Evolutionary conservation across 2,329 filamentous ascomycete genomes (phyloP), one percentile per base, ranked within the genome.

Genomic region (Metarhizium humberi): DNA sequence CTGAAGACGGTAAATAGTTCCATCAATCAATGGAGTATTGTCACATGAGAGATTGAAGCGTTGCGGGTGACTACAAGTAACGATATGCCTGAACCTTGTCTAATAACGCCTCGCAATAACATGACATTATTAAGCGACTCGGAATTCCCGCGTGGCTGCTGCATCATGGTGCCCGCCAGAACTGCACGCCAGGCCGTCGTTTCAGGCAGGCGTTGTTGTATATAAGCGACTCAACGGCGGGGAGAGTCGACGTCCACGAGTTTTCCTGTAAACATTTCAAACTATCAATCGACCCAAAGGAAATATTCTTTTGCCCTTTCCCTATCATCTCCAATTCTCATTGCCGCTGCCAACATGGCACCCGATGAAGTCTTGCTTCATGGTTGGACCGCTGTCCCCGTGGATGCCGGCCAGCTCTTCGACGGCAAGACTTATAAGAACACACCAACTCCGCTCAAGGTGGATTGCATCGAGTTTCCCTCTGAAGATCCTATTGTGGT

Each of bases 381-480:
- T 55, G 76, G 76, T 18, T 79, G 75, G 71, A 71, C 65, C 0
- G 69, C 75, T 10, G 69, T 78, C 8, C 73, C 75, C 0, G 61
- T 72, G 4, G 70, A 78, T 38, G 66, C 74, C 14, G 61, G 62
- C n/a, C 67, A 54, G 57, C 64, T 79, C n/a, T 72, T 79, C 54
- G 58, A 64, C 0, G 68, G 66, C n/a, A 69, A 65, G 43, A 68
- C 63, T 0, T 75, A 71, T 56, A 65, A 71, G 6, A 64, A 74
- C 53, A 56, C 71, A 52, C 72, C 75, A 0, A 56, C 55, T 0
- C 62, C 71, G 0, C 49, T 76, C 4, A 61, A 66, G 3, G 61
- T 70, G 4, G 58, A 67, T 0, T 72, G 76, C 18, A 75, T 84
- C 10, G 51, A 62, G 0, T 73, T 80, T 18, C 81, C 80, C 0